These are phyloP conservation scores for Rosa persica DNA, from an alignment of 306 rosid genomes.

Conservation along the genomic window DNA sequence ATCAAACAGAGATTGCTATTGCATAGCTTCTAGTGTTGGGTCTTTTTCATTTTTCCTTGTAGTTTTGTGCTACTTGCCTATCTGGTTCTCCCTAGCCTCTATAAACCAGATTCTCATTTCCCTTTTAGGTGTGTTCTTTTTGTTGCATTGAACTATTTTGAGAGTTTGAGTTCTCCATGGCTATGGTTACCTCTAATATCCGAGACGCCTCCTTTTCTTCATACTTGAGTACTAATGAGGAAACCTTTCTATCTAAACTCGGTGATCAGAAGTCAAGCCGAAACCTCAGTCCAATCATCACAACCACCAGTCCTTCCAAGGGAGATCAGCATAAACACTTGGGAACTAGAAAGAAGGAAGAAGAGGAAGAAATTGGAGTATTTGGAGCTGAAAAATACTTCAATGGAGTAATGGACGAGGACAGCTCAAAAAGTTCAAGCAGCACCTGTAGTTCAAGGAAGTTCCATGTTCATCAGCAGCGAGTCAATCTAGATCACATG, in stretches of 20 bases:
- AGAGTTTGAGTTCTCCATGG: slow-evolving; percentile 16
- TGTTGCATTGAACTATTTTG: slow-evolving; percentile 1
- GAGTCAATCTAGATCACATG: slow-evolving; percentile 15
- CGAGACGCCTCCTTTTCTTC: slow-evolving; percentile 56
- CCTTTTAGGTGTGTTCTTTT: slow-evolving; percentile 11
- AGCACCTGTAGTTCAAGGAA: slow-evolving; percentile 23
- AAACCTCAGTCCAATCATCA: slow-evolving; percentile 17
- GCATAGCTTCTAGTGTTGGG: slow-evolving; percentile 22
- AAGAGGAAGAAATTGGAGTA: slow-evolving; percentile 78
- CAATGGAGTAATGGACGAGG: slow-evolving; percentile 57
- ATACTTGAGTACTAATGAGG: slow-evolving; percentile 41
- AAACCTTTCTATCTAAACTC: slow-evolving; percentile 22
- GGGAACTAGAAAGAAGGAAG: slow-evolving; percentile 48
- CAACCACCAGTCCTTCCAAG: slow-evolving; percentile 21
- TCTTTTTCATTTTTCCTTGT: slow-evolving; percentile 36
- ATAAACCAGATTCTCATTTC: slow-evolving; percentile 13
- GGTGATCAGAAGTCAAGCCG: slow-evolving; percentile 33
- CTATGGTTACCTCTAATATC: slow-evolving; percentile 43
- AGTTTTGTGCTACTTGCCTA: slow-evolving; percentile 29
- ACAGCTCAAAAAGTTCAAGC: slow-evolving; percentile 33
- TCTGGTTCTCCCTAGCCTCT: slow-evolving; percentile 29
- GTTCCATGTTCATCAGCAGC: background rate
- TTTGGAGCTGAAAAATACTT: slow-evolving; percentile 91
- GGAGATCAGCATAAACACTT: slow-evolving; percentile 22
- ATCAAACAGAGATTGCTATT: background rate